phyloP scores from a whole-genome alignment of 2,329 filamentous ascomycete genomes.

The Fusarium dimerum region DNA sequence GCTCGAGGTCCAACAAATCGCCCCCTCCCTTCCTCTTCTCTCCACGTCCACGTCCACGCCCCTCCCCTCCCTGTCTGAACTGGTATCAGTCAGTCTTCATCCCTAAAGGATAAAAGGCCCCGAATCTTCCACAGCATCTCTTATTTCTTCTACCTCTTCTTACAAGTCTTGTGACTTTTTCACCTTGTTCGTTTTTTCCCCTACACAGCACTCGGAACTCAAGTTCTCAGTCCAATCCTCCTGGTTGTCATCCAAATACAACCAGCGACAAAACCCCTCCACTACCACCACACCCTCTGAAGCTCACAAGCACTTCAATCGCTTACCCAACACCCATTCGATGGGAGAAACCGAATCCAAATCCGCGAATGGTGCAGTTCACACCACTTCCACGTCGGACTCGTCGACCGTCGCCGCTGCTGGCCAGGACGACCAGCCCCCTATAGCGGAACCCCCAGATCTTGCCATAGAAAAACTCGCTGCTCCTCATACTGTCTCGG shows the following conservation, averaged over 20 bases:
- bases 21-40: slow-evolving; percentile 5
- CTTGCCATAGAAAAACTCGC: slow-evolving; percentile 38
- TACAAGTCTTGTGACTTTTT: slow-evolving; percentile 24
- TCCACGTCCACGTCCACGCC: slow-evolving; percentile 8
- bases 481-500: slow-evolving; percentile 39
- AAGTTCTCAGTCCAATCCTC: slow-evolving; percentile 3
- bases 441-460: slow-evolving; percentile 41
- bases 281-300: not conserved
- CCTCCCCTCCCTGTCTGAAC: slow-evolving; percentile 8
- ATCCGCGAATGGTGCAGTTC: slow-evolving; percentile 44
- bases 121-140: slow-evolving; percentile 8
- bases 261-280: slow-evolving; percentile 7
- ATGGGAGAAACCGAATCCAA: slow-evolving; percentile 42
- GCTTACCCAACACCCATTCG: slow-evolving; percentile 37
- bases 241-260: slow-evolving; percentile 16
- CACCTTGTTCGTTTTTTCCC: slow-evolving; percentile 12
- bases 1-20: slow-evolving; percentile 9
- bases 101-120: slow-evolving; percentile 22
- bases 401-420: slow-evolving; percentile 34
- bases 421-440: slow-evolving; percentile 40
- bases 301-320: slow-evolving; percentile 18
- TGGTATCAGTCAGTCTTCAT: not conserved
- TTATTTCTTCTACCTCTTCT: slow-evolving; percentile 11
- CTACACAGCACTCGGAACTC: slow-evolving; percentile 1
- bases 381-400: slow-evolving; percentile 41